These are phyloP conservation scores for Fusarium paranaense DNA, from an alignment of 2,329 filamentous ascomycete genomes.

Conservation along the genomic window DNA sequence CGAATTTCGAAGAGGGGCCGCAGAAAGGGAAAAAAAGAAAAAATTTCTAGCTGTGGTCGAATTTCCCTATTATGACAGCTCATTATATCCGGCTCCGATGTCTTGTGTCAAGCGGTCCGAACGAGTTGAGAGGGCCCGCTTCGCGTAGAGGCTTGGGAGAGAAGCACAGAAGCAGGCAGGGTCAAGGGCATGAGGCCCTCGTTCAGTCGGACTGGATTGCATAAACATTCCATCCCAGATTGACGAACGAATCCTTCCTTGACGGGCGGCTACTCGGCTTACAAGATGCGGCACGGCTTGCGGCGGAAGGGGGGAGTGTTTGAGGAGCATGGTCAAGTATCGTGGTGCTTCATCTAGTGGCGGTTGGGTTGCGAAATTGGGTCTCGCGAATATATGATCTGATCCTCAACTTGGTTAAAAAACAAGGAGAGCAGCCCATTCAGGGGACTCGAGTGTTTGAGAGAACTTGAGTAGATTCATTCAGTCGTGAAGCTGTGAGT, in stretches of 20 bases:
- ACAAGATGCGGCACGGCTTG: neutral
- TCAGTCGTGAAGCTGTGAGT: neutral
- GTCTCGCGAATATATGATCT: neutral
- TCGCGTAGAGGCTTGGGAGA: neutral
- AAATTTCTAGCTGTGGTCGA: neutral
- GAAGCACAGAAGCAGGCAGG: neutral
- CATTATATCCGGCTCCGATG: conserved; percentile 32
- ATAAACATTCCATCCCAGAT: neutral
- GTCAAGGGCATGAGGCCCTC: neutral
- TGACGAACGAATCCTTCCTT: neutral
- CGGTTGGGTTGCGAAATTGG: neutral
- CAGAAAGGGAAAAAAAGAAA: neutral
- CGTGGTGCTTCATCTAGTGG: neutral
- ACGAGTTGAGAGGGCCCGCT: neutral
- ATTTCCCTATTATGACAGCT: conserved; percentile 24
- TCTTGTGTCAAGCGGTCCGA: conserved; percentile 1
- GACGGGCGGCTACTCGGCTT: conserved; percentile 1
- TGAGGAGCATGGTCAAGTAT: conserved; percentile 2
- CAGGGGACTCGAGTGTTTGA: neutral
- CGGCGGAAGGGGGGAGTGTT: neutral
- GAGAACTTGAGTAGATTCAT: neutral
- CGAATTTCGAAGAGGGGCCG: conserved; percentile 5
- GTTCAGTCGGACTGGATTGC: neutral
- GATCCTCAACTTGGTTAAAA: conserved; percentile 1
- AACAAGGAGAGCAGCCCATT: neutral